Base-by-base conservation (phyloP, 805 yeast genomes). In the Yarrowia hollandica region DNA sequence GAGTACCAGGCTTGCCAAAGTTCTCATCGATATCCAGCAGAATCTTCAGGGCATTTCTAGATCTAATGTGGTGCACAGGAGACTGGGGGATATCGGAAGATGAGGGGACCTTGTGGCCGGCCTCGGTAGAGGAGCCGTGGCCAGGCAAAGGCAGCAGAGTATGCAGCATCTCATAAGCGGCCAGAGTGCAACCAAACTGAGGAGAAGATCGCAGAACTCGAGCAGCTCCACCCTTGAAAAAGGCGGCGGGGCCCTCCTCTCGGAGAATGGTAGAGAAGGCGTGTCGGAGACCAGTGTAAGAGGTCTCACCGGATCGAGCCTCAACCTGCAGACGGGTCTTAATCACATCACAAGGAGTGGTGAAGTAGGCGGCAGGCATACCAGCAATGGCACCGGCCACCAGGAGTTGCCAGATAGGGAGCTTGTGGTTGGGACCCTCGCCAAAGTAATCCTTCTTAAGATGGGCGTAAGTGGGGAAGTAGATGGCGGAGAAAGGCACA, bases 321-420 rank as follows among this genome's bases (percentile, higher is more conserved):
- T 85, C 95, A 62, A 90, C 84, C 75, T 92, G 99, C 64, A 92
- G 77, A 73, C 98, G 84, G 3, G 99, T 92, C 76, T 92, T 92
- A 67, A 94, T 88, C 50, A 92, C 98, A 77, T 92, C 99, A 68
- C 90, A 90, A 1, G 99, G 99, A 0, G 99, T 92, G 1, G 99
- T 92, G 64, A 91, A 76, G 72, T 87, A 92, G 10, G 98, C 98
- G 26, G 98, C 95, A 9, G 99, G 99, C 77, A 95, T 90, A 70
- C 98, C 99, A 12, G 99, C 98, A 63, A 91, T 71, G 10, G 96
- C 97, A 72, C 99, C 99, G 62, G 95, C 82, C 4, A 82, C 71
- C 62, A 92, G 80, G 64, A 94, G 77, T 73, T 92, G 96, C 86
- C 92, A 85, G 25, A 95, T 82, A 63, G 82, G 83, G 62, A 91